phyloP scores from a whole-genome alignment of 441 rosid genomes.

The Viola pubescens region DNA sequence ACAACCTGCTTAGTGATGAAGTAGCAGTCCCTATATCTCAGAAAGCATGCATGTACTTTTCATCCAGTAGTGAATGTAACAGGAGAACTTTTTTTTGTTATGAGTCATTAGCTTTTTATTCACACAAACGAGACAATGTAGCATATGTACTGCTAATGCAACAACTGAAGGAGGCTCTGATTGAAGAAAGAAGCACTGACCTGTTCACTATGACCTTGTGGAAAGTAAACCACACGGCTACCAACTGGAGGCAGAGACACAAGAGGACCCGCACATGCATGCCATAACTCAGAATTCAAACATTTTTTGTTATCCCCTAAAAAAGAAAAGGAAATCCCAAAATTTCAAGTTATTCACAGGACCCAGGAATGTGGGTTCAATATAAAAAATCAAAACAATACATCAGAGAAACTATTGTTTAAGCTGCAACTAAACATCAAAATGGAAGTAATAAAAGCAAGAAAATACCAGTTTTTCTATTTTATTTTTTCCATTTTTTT shows the following conservation, averaged over 20 bases:
- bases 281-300: constrained; percentile 93
- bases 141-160: background rate
- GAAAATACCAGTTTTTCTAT: background rate
- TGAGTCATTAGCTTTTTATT: no score
- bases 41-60: background rate
- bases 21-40: background rate
- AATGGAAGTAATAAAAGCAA: background rate
- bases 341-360: background rate
- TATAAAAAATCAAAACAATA: background rate
- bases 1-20: background rate
- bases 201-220: constrained; percentile 99
- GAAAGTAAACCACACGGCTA: constrained; percentile 85
- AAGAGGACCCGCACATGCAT: constrained; percentile 97
- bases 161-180: background rate
- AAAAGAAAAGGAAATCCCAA: constrained; percentile 4
- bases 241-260: constrained; percentile 85
- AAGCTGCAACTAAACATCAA: background rate
- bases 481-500: no score
- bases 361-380: background rate
- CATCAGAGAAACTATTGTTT: background rate
- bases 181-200: constrained; percentile 40
- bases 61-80: no score
- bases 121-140: no score
- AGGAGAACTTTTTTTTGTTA: no score
- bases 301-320: constrained; percentile 53